phyloP scores from a whole-genome alignment of 1,284 basidiomycete genomes.

The Ganoderma leucocontextum region DNA sequence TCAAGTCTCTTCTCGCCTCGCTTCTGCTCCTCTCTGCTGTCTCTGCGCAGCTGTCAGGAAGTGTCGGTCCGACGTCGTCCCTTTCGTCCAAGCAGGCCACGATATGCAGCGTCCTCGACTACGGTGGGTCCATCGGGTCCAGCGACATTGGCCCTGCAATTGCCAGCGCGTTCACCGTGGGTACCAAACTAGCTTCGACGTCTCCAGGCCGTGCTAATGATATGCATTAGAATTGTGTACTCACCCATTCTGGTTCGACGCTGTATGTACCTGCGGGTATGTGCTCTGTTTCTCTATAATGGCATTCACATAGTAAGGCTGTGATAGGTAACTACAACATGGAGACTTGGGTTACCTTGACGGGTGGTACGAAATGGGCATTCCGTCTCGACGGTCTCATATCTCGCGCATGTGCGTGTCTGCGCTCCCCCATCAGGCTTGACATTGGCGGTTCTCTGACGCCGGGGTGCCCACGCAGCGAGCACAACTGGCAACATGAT shows the following conservation, averaged over 20 bases:
- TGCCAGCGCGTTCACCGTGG: constrained; percentile 39
- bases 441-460: neutral
- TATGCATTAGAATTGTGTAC: constrained; percentile 37
- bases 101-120: constrained; percentile 45
- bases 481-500: constrained; percentile 46
- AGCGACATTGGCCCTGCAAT: constrained; percentile 48
- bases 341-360: constrained; percentile 43
- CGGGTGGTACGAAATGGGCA: constrained; percentile 43
- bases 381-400: constrained; percentile 46
- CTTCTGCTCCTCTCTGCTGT: constrained; percentile 21
- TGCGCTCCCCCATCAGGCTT: neutral
- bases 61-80: constrained; percentile 42
- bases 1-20: constrained; percentile 29
- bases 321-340: constrained; percentile 42
- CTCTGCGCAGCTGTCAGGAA: constrained; percentile 40
- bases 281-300: neutral
- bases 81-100: constrained; percentile 34
- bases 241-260: constrained; percentile 41
- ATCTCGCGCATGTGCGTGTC: constrained; percentile 38
- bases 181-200: neutral
- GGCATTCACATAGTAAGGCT: neutral
- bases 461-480: constrained; percentile 26
- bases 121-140: constrained; percentile 43
- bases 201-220: neutral
- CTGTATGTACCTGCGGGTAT: constrained; percentile 41